Evolutionary conservation across 179 eudicot genomes (phyloP).

Genomic region (Actinidia polygama): DNA sequence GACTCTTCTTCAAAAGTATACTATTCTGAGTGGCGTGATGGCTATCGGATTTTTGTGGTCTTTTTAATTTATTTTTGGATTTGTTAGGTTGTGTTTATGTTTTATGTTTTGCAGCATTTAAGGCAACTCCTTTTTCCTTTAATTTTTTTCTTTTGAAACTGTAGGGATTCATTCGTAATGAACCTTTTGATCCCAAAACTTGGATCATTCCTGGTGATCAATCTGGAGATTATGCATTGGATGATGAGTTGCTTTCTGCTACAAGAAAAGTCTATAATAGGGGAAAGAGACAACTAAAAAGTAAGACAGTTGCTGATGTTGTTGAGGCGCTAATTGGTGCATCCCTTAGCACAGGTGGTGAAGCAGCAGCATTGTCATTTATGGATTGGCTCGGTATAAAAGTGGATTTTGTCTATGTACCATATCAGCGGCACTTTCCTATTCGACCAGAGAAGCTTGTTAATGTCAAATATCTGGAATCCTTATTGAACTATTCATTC

Average conservation of each 20-base stretch:
- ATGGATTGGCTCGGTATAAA: slow-evolving; percentile 88
- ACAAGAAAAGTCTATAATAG: slow-evolving; percentile 44
- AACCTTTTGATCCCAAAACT: slow-evolving; percentile 67
- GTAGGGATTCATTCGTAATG: slow-evolving; percentile 85
- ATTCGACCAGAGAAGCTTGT: slow-evolving; percentile 46
- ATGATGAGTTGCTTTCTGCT: slow-evolving; percentile 46
- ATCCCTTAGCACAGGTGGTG: slow-evolving; percentile 68
- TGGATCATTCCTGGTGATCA: slow-evolving; percentile 87
- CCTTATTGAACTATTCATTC: slow-evolving; percentile 62
- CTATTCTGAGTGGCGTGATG: not conserved
- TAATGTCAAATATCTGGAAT: slow-evolving; percentile 49
- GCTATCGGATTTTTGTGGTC: not conserved
- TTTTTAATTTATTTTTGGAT: not conserved
- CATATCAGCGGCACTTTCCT: slow-evolving; percentile 45
- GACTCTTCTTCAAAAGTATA: not conserved
- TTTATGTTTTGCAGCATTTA: not conserved
- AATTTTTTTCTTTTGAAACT: not conserved
- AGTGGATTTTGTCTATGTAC: slow-evolving; percentile 46
- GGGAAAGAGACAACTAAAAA: slow-evolving; percentile 49
- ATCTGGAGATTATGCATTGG: slow-evolving; percentile 26
- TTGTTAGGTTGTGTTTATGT: not conserved
- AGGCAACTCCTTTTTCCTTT: not conserved
- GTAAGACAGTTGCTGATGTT: slow-evolving; percentile 83
- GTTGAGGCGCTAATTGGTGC: slow-evolving; percentile 95
- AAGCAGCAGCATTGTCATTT: slow-evolving; percentile 68